Base-by-base conservation (phyloP, 2,329 filamentous ascomycete genomes). In the Trichophyton schoenleinii region DNA sequence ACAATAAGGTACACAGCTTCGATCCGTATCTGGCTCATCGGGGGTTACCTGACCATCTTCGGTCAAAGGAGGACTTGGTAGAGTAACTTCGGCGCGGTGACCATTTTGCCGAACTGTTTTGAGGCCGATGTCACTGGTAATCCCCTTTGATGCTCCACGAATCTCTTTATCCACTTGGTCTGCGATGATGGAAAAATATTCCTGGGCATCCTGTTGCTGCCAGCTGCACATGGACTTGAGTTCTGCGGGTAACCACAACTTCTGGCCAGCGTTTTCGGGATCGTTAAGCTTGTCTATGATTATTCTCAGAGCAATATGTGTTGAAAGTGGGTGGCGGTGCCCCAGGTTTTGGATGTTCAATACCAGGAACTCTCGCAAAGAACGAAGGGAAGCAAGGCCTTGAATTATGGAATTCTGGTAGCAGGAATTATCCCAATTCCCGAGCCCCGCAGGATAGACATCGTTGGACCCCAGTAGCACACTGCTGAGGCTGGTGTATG, bases 381-480 rank as follows among this genome's bases (percentile, higher is more conserved):
- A 82, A 18, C 82, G 80, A 34, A 97, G 78, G 3, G 91, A 87
- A 0, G 91, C 86, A 48, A 97, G 78, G 5, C 87, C 86, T 72
- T 96, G 91, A 9, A 99, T 83, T 20, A 96, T 87, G 70, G 91
- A 96, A 73, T 99, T 99, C 74, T 97, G 94, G 72, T 95, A 99
- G 77, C 94, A 97, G 1, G 91, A 96, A 71, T 96, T 96, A 76
- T 95, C 89, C 77, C 86, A 87, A 72, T 99, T 99, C 8, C 89
- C 90, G 60, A 97, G 77, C 0, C 94, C 94, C 3, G 78, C 73
- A 3, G 77, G 77, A 34, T 70, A 64, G 4, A 67, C 67, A 38
- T 73, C 71, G 42, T 68, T 70, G 52, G 62, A 67, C 15, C 74
- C 71, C 6, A 75, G 68, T 18, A 77, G 65, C 1, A 73, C 70